Percentiles rank a stretch among this genome's conserved stretches.
Conservation (phyloP, 2,329 filamentous ascomycete genomes). For the Aureobasidium sp. region DNA sequence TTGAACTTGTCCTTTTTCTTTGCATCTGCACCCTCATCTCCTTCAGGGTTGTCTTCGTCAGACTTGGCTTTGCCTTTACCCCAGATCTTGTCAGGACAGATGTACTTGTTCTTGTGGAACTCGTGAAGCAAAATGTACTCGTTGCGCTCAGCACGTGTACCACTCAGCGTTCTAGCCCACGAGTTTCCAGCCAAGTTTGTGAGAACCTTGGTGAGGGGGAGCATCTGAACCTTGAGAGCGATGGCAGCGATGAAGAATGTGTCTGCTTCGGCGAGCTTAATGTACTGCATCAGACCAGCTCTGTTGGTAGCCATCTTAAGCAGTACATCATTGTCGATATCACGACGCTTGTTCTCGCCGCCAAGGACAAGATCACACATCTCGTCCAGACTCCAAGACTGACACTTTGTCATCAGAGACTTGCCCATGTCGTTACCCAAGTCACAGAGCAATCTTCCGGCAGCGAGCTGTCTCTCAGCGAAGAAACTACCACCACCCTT, state of each 20-base stretch:
- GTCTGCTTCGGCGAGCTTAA: constrained; percentile 89
- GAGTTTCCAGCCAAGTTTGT: constrained; percentile 97
- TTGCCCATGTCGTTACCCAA: constrained; percentile 94
- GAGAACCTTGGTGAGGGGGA: constrained; percentile 87
- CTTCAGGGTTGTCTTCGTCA: constrained; percentile 64
- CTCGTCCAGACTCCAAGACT: constrained; percentile 95
- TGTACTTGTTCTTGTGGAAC: constrained; percentile 94
- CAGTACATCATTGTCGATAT: constrained; percentile 81
- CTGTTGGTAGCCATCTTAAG: constrained; percentile 73
- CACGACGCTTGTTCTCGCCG: constrained; percentile 62
- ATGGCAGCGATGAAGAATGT: constrained; percentile 93
- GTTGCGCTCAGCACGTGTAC: constrained; percentile 93
- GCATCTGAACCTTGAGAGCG: constrained; percentile 79
- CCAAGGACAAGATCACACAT: constrained; percentile 90
- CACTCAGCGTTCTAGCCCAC: constrained; percentile 91
- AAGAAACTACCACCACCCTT: constrained; percentile 87
- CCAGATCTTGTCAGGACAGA: constrained; percentile 88
- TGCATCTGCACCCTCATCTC: constrained; percentile 53
- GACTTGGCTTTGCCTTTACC: constrained; percentile 66
- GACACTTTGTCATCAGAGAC: constrained; percentile 93
- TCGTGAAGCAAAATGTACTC: constrained; percentile 98
- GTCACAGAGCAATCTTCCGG: constrained; percentile 86
- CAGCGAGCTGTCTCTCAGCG: constrained; percentile 79
- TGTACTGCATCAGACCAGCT: constrained; percentile 83
- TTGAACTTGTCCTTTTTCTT: constrained; percentile 99